Evolutionary conservation across 495 filamentous ascomycete species (phyloP).

Genomic region (Talaromyces wortmannii): DNA sequence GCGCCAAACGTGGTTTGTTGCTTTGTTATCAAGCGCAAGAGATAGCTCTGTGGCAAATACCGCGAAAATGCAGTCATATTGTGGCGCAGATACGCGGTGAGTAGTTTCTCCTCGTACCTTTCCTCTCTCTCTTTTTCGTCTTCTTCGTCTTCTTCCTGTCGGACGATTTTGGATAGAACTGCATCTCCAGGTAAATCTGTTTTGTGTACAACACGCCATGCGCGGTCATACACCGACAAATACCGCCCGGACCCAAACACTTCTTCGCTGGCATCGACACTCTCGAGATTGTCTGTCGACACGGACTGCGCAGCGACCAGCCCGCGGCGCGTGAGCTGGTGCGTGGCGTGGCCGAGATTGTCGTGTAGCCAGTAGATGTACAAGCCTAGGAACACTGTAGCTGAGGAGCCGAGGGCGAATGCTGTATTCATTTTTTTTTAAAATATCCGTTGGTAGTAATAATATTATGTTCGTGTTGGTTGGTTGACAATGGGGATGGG

Average conservation of each 20-base stretch:
- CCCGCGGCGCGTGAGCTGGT: background rate
- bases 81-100: conserved; percentile 22
- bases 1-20: conserved; percentile 12
- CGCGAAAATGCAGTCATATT: conserved; percentile 27
- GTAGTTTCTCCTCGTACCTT: conserved; percentile 7
- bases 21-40: conserved; percentile 15
- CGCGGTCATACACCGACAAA: background rate
- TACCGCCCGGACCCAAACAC: background rate
- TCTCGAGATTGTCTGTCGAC: background rate
- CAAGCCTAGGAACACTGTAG: background rate
- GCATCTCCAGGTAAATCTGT: background rate
- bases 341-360: background rate
- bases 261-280: background rate
- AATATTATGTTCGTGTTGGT: too few species aligned
- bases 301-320: background rate
- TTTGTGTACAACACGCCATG: background rate
- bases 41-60: conserved; percentile 5
- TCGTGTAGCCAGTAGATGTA: background rate
- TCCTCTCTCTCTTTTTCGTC: background rate
- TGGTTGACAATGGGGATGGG: background rate
- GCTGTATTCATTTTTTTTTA: too few species aligned
- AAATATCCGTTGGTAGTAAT: too few species aligned
- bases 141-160: too few species aligned
- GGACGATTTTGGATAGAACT: background rate
- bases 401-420: too few species aligned